Evolutionary conservation across 495 filamentous ascomycete species (phyloP), one percentile per base, ranked within the genome.

Genomic region (Talaromyces liani): DNA sequence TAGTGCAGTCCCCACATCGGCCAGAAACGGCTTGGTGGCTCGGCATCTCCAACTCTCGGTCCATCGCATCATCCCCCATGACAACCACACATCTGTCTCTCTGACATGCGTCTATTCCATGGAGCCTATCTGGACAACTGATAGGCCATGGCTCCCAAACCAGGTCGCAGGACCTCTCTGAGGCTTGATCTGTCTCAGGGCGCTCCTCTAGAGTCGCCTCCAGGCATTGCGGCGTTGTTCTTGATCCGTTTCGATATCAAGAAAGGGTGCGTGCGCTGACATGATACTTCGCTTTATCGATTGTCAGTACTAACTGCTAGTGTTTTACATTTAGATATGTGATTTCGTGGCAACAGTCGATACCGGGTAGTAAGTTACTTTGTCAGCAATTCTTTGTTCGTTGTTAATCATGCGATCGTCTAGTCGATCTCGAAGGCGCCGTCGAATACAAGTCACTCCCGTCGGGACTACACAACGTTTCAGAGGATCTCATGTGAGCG

Each of bases 381-480:
- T 49, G 63, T 66, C 36, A 61, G 67, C 45, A 65, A 53, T 57
- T 69, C 64, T 62, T 39, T 69, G 20, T 65, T 49, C 45, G 18
- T 1, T 49, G 8, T 49, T 49, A 49, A 49, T 9, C 18, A 49
- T 49, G 1, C 45, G 18, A 27, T 56, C 24, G 53, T 55, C 65
- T 61, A 88, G 87, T 96, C 58, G 84, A 91, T 64, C 83, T 98
- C 54, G 91, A 95, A 71, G 91, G 91, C 45, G 86, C 87, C 51
- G 92, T 98, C 60, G 94, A 98, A 72, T 98, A 90, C 83, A 97
- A 97, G 75, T 93, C 86, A 60, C 81, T 98, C 49, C 94, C 94
- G 1, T 97, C 93, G 0, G 94, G 94, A 41, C 75, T 97, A 53
- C 94, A 98, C 77, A 90, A 90, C 63, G 90, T 97, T 9, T 79